Evolutionary conservation across 1,284 basidiomycete genomes (phyloP), one percentile per base, ranked within the genome.

Genomic region (Irpex sp.): DNA sequence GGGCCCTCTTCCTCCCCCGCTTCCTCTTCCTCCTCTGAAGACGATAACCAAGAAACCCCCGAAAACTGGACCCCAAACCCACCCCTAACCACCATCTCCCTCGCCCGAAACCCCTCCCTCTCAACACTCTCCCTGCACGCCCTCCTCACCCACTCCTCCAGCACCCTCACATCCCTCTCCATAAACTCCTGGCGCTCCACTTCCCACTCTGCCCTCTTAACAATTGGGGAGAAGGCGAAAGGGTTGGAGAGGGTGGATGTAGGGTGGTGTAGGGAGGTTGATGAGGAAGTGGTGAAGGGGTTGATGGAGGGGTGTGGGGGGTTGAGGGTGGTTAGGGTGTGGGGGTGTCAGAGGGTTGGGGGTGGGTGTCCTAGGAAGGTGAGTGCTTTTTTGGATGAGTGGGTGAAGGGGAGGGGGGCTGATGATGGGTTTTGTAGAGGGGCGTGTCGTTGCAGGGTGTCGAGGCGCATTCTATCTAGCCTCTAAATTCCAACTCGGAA

Each of bases 251-350:
- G 77, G 68, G 69, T 98, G 39, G 93, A 99, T 69, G 73, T 97
- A 5, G 90, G 94, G 1, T 99, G 93, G 83, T 96, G 95, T 66
- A 78, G 96, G 49, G 82, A 85, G 42, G 81, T 93, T 36, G 90
- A 96, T 66, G 91, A 99, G 72, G 94, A 89, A 68, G 79, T 91
- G 1, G 74, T 98, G 63, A 89, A 91, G 72, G 80, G 75, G 19
- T 75, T 94, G 68, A 71, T 94, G 65, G 85, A 90, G 14, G 71
- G 75, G 1, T 85, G 84, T 62, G 68, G 68, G 28, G 73, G 77
- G 52, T 65, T 91, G 53, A 71, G 72, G 61, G 86, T 90, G 67
- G 71, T 91, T 62, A 87, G 81, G 68, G 80, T 86, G 3, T 91
- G 85, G 85, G 89, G 88, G 5, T 91, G 89, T 69, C 89, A 86